Evolutionary conservation across 2,329 filamentous ascomycete species (phyloP), one percentile per base, ranked within the genome.

Genomic region (Neofusicoccum sp.): DNA sequence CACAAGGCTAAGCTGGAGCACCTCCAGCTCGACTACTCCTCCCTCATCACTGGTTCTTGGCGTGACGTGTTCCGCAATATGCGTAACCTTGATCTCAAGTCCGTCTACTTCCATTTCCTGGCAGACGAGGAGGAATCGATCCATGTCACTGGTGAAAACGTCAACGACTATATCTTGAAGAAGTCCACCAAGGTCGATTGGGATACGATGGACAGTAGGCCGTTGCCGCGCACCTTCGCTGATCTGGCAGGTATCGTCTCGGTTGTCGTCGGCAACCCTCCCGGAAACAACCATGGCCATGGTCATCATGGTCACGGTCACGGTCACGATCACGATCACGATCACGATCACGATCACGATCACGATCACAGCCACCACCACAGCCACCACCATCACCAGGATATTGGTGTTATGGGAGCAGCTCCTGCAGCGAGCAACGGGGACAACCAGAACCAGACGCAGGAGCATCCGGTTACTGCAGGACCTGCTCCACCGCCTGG

Each of bases 121-220:
- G 56, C 45, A 4, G 56, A 60, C 22, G 45, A 60, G 8, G 44
- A 60, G 31, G 56, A 48, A 7, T 49, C 45, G n/a, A 60, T 60
- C 12, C 56, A 60, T 22, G 16, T 60, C 11, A 48, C 56, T 4
- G 56, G 56, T 7, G 56, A 60, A 22, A 60, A 49, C 28, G 56
- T 60, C 8, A 60, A 48, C 56, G n/a, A 43, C 28, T 60, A 45
- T 22, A 49, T 60, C 6, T 34, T 60, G 22, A 60, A 60, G 22
- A 49, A 49, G 16, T 39, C 56, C 4, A 14, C 43, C 22, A 49
- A 49, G 16, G 56, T 60, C 6, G 56, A 60, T 16, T 60, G 56
- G 56, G 36, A 60, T 5, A 60, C 56, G 11, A 60, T 60, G 56
- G 56, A 60, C 4, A 58, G 54, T 14, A 58, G 34, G 41, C 34